Evolutionary conservation across 2,329 filamentous ascomycete genomes (phyloP).

Genomic region (Elsinoe perseae): DNA sequence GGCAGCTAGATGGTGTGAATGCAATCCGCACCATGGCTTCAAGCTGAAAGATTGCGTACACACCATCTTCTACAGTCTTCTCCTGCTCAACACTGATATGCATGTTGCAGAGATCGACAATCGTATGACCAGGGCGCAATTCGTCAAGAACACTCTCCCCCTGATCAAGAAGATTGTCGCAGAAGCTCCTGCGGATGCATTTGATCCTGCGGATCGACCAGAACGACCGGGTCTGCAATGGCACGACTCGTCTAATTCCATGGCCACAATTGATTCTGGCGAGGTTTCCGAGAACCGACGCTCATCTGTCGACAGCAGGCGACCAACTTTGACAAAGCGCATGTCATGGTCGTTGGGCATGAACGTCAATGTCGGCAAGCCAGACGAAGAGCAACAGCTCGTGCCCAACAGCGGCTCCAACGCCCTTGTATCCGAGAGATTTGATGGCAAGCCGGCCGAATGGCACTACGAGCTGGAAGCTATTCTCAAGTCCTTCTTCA

Average conservation of each 20-base stretch:
- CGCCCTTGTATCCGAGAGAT: slow-evolving; percentile 68
- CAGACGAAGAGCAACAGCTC: slow-evolving; percentile 24
- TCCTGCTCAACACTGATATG: slow-evolving; percentile 91
- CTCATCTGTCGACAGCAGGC: slow-evolving; percentile 8
- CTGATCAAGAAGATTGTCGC: slow-evolving; percentile 71
- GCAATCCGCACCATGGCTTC: slow-evolving; percentile 89
- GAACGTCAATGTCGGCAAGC: neutral
- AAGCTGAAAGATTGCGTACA: slow-evolving; percentile 82
- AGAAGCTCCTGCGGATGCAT: slow-evolving; percentile 62
- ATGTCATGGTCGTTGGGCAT: slow-evolving; percentile 15
- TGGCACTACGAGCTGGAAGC: slow-evolving; percentile 87
- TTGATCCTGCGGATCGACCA: slow-evolving; percentile 38
- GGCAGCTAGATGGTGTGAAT: slow-evolving; percentile 83
- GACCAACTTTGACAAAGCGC: slow-evolving; percentile 10
- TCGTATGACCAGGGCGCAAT: slow-evolving; percentile 92
- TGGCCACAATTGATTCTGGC: neutral
- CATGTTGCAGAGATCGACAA: slow-evolving; percentile 91
- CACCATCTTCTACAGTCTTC: slow-evolving; percentile 91
- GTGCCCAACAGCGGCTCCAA: slow-evolving; percentile 52
- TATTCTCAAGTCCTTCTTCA: slow-evolving; percentile 88
- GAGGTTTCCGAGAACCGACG: slow-evolving; percentile 6
- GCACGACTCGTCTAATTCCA: slow-evolving; percentile 24
- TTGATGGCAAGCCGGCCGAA: slow-evolving; percentile 43
- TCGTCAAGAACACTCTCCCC: slow-evolving; percentile 91
- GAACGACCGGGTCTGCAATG: slow-evolving; percentile 27